These are phyloP conservation scores for Fusarium sp. DNA, from an alignment of 2,329 filamentous ascomycete species.

Conservation along the genomic window DNA sequence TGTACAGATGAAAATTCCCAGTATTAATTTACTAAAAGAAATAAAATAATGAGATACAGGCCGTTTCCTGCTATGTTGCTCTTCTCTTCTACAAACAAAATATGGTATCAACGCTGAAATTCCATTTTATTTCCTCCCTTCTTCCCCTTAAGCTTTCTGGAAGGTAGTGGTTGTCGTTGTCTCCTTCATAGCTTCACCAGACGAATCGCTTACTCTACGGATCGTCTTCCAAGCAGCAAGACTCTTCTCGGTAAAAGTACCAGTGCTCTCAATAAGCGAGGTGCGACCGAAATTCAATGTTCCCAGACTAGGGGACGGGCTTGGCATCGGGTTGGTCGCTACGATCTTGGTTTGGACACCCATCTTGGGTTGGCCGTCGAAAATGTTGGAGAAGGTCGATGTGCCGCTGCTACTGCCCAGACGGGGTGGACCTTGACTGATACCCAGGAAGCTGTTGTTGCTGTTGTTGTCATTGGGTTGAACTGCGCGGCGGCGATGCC, in stretches of 20 bases:
- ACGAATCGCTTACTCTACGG: constrained; percentile 43
- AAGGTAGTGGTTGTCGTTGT: constrained; percentile 5
- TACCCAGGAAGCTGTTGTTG: not conserved
- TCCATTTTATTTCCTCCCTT: not conserved
- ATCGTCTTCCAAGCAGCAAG: constrained; percentile 42
- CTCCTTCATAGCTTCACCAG: constrained; percentile 25
- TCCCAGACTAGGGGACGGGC: constrained; percentile 40
- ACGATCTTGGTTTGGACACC: constrained; percentile 46
- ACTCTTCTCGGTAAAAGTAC: constrained; percentile 35
- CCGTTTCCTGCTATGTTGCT: constrained; percentile 40
- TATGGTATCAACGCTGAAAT: constrained; percentile 33
- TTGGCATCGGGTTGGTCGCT: constrained; percentile 41
- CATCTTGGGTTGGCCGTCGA: constrained; percentile 36
- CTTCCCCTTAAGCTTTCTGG: constrained; percentile 14
- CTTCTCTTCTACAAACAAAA: not conserved
- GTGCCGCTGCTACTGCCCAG: constrained; percentile 39
- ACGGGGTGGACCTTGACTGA: not conserved
- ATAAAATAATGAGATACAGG: constrained; percentile 32
- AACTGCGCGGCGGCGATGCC: constrained; percentile 25
- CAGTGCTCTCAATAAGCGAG: constrained; percentile 41
- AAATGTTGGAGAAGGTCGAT: constrained; percentile 32
- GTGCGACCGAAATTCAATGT: constrained; percentile 44
- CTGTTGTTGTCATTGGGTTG: not conserved
- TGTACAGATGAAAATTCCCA: not conserved
- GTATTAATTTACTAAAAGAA: constrained; percentile 38